Evolutionary conservation across 2,329 filamentous ascomycete species (phyloP).

Genomic region (Fusarium agapanthi): DNA sequence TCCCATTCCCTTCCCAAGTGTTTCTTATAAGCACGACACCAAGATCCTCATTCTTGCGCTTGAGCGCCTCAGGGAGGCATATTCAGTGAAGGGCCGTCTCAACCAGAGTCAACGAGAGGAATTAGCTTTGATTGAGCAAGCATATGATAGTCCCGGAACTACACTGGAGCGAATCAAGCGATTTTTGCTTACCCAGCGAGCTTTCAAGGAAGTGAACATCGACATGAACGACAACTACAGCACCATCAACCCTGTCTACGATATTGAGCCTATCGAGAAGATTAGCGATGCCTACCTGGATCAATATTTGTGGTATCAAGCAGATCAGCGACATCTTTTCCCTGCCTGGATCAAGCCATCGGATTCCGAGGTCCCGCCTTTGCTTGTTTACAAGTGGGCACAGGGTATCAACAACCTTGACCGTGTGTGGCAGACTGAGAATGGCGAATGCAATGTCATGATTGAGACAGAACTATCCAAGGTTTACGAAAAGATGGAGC

Average conservation of each 20-base stretch:
- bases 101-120: conserved; percentile 99
- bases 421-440: conserved; percentile 91
- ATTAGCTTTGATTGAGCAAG: conserved; percentile 94
- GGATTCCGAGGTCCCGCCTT: conserved; percentile 93
- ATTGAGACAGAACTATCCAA: conserved; percentile 99
- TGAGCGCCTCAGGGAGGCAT: conserved; percentile 91
- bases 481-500: conserved; percentile 98
- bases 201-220: conserved; percentile 99
- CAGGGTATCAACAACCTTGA: conserved; percentile 99
- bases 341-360: conserved; percentile 99
- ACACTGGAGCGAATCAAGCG: conserved; percentile 97
- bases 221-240: conserved; percentile 99
- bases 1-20: conserved; percentile 97
- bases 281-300: conserved; percentile 99
- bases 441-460: conserved; percentile 98
- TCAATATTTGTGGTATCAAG: conserved; percentile 99
- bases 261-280: conserved; percentile 99
- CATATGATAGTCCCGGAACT: conserved; percentile 96
- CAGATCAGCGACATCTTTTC: conserved; percentile 95
- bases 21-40: conserved; percentile 99
- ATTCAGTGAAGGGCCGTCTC: conserved; percentile 94
- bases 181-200: conserved; percentile 94
- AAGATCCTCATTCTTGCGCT: conserved; percentile 97
- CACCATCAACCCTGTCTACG: conserved; percentile 98
- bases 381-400: conserved; percentile 98